Evolutionary conservation across 139 green algal species (phyloP), one percentile per base, ranked within the genome.

Genomic region (Haematococcus lacustris): DNA sequence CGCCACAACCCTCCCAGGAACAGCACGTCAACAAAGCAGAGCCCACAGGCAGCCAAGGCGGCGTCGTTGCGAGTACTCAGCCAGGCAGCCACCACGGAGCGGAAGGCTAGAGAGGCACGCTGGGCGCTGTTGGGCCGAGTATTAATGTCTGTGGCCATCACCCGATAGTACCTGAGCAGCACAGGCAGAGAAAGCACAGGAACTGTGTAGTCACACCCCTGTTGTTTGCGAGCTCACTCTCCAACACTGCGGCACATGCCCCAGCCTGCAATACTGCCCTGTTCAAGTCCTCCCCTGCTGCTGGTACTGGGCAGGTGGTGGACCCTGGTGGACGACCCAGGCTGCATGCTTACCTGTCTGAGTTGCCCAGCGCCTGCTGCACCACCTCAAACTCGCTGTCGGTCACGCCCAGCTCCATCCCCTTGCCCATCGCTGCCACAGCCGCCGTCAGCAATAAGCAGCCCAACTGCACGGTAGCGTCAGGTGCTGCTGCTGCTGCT

Each of bases 111-210:
- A 2, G 74, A 65, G 1, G 78, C 78, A 5, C 40, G 66, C 1
- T 69, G 51, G 3, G 74, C 78, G 9, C 76, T 60, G 1, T 30
- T 38, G 30, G 51, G 43, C 21, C 35, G 33, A 32, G 30, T 68
- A 39, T 43, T 30, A 64, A 80, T 23, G 51, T 74, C 78, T 41
- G 71, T 70, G 33, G 78, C 51, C 28, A 77, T 71, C 26, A 78
- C 67, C 38, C 78, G 78, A 59, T 83, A 83, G 57, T 83, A 83
- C 38, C 77, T 79, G 59, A n/a, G n/a, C n/a, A n/a, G n/a, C n/a
- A n/a, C n/a, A n/a, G n/a, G n/a, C n/a, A n/a, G n/a, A n/a, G n/a
- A n/a, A n/a, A n/a, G n/a, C n/a, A n/a, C n/a, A n/a, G n/a, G n/a
- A n/a, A n/a, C n/a, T n/a, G n/a, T n/a, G n/a, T n/a, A n/a, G n/a